Conservation (phyloP, 2,329 filamentous ascomycete species). For the Paecilomyces niveus region DNA sequence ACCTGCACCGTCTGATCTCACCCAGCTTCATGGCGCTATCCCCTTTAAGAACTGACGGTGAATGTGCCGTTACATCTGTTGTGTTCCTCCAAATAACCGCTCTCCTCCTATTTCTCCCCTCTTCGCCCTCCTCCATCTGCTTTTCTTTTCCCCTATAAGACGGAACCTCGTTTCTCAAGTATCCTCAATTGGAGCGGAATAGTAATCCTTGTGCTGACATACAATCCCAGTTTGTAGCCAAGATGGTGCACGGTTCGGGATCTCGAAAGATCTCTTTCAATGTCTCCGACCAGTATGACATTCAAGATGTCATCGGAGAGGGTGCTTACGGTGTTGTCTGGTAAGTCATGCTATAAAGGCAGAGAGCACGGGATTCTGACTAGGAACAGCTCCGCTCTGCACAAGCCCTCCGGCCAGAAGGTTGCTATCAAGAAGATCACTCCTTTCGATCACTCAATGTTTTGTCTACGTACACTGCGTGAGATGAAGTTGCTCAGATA, state of each 20-base stretch:
- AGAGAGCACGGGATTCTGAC: slow-evolving; percentile 8
- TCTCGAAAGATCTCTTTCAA: slow-evolving; percentile 98
- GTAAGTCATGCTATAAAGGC: slow-evolving; percentile 48
- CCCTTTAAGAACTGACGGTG: neutral
- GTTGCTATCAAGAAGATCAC: slow-evolving; percentile 99
- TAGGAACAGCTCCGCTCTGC: slow-evolving; percentile 72
- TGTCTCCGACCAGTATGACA: slow-evolving; percentile 98
- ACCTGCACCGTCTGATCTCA: neutral
- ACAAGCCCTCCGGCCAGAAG: slow-evolving; percentile 97
- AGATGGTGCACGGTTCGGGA: slow-evolving; percentile 45
- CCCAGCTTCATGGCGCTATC: neutral
- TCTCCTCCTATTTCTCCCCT: neutral
- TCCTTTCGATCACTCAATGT: slow-evolving; percentile 98
- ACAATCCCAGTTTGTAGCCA: slow-evolving; percentile 1
- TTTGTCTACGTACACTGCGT: slow-evolving; percentile 88
- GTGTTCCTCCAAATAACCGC: neutral
- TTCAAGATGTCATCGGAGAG: slow-evolving; percentile 98
- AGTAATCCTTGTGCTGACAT: neutral
- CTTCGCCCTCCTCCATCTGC: neutral
- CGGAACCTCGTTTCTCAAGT: neutral
- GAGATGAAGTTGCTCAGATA: slow-evolving; percentile 99
- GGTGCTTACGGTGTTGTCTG: slow-evolving; percentile 98
- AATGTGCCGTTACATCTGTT: neutral
- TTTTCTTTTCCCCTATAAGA: neutral
- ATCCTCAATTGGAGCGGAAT: neutral